Evolutionary conservation across 495 filamentous ascomycete species (phyloP).

Genomic region (Penicillium daleae): DNA sequence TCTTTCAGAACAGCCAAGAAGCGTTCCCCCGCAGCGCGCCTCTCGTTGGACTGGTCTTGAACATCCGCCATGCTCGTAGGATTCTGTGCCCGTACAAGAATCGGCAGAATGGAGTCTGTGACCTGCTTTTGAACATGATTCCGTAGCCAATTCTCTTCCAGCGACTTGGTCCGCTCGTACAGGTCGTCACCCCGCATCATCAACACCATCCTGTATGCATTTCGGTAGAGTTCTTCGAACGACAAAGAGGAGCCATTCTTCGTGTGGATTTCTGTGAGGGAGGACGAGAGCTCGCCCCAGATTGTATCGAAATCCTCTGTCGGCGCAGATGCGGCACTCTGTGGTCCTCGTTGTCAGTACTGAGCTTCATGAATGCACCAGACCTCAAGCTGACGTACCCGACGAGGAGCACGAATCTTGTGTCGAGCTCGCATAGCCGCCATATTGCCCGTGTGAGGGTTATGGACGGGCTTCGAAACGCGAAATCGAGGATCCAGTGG

Average conservation of each 20-base stretch:
- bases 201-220: constrained; percentile 93
- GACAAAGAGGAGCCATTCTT: constrained; percentile 89
- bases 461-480: background rate
- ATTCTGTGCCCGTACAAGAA: constrained; percentile 51
- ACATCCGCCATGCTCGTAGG: constrained; percentile 44
- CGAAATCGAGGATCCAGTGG: background rate
- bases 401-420: constrained; percentile 72
- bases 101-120: constrained; percentile 61
- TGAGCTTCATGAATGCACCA: constrained; percentile 2
- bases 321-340: constrained; percentile 60
- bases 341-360: constrained; percentile 23
- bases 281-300: constrained; percentile 74
- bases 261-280: constrained; percentile 83
- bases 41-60: constrained; percentile 68
- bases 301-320: constrained; percentile 77
- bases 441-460: constrained; percentile 47
- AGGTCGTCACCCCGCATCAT: constrained; percentile 84
- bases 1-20: constrained; percentile 76
- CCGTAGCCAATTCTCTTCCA: constrained; percentile 80
- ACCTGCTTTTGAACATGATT: constrained; percentile 68
- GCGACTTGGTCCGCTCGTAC: constrained; percentile 75
- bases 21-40: constrained; percentile 77
- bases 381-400: constrained; percentile 50
- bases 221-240: constrained; percentile 94
- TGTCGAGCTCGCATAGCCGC: constrained; percentile 65